Conservation (phyloP, 1,284 basidiomycete genomes). For the Salmacisia buchloeana region DNA sequence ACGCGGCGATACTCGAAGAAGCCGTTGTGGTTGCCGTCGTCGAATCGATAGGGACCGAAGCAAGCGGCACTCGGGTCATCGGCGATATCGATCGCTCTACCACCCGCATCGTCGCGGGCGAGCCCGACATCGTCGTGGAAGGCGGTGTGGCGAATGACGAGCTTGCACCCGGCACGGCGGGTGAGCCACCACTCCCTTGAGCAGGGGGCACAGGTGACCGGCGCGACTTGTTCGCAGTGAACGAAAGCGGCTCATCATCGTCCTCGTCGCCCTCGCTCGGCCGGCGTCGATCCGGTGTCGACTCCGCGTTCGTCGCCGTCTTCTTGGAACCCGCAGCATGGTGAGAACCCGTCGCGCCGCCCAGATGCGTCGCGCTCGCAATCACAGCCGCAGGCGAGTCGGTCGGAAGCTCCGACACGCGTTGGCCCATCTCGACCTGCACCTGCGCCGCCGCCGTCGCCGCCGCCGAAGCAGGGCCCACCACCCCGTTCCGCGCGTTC, state of each 20-base stretch:
- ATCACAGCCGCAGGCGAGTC: slow-evolving; percentile 3
- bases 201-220: slow-evolving; percentile 19
- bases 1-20: too few relatives aligned
- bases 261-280: slow-evolving; percentile 32
- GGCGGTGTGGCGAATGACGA: not conserved
- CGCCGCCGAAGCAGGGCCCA: not conserved
- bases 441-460: slow-evolving; percentile 7
- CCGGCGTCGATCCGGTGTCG: slow-evolving; percentile 13
- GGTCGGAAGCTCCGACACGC: slow-evolving; percentile 10
- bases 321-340: too few relatives aligned
- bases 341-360: too few relatives aligned
- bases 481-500: slow-evolving; percentile 20
- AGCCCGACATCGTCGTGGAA: slow-evolving; percentile 1
- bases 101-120: not conserved
- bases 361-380: not conserved
- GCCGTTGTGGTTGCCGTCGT: too few relatives aligned
- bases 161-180: not conserved
- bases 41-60: too few relatives aligned
- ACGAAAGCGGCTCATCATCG: slow-evolving; percentile 42
- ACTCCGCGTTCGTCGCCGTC: slow-evolving; percentile 11
- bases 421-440: slow-evolving; percentile 12
- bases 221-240: slow-evolving; percentile 31
- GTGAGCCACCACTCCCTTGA: slow-evolving; percentile 6
- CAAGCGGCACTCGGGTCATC: too few relatives aligned
- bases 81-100: not conserved